A percentile compares a stretch with the other conserved stretches of the same genome.
Conservation (phyloP, 2,329 filamentous ascomycete species). For the Xylaria hypoxylon region DNA sequence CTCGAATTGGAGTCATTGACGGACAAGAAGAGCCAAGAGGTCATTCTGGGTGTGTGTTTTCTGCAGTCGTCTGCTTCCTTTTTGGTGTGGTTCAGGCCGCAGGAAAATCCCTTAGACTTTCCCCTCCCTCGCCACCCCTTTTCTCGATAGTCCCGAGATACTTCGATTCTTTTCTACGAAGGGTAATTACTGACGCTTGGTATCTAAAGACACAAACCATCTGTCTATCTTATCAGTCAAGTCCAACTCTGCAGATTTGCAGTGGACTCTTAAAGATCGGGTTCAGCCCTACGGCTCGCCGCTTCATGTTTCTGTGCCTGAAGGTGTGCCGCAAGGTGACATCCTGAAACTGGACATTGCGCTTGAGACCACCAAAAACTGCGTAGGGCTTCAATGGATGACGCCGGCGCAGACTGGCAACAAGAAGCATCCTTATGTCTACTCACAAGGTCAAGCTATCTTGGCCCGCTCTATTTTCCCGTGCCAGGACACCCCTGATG, state of each 20-base stretch:
- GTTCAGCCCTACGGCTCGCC: constrained; percentile 80
- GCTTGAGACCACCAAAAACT: constrained; percentile 84
- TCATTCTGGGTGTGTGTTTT: constrained; percentile 68
- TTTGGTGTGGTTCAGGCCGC: background rate
- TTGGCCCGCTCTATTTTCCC: constrained; percentile 94
- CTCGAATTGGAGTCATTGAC: constrained; percentile 83
- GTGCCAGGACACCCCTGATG: constrained; percentile 96
- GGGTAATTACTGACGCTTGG: constrained; percentile 6
- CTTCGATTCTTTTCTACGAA: background rate
- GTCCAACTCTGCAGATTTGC: constrained; percentile 70
- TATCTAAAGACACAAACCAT: constrained; percentile 76
- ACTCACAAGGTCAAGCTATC: constrained; percentile 97
- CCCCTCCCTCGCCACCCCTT: background rate
- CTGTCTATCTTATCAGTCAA: constrained; percentile 79
- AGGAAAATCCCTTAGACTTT: background rate
- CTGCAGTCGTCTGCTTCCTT: background rate
- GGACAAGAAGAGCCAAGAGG: constrained; percentile 76
- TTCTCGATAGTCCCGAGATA: background rate
- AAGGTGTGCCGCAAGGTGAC: constrained; percentile 65
- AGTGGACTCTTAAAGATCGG: constrained; percentile 78
- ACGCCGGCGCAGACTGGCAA: constrained; percentile 93
- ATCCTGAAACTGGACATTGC: constrained; percentile 70
- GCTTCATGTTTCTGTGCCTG: constrained; percentile 71
- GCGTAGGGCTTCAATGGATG: constrained; percentile 95
- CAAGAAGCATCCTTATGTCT: constrained; percentile 97